Evolutionary conservation across 108 stramenopile species (phyloP), one percentile per base, ranked within the genome.

Genomic region (Cyclotella distinguenda): DNA sequence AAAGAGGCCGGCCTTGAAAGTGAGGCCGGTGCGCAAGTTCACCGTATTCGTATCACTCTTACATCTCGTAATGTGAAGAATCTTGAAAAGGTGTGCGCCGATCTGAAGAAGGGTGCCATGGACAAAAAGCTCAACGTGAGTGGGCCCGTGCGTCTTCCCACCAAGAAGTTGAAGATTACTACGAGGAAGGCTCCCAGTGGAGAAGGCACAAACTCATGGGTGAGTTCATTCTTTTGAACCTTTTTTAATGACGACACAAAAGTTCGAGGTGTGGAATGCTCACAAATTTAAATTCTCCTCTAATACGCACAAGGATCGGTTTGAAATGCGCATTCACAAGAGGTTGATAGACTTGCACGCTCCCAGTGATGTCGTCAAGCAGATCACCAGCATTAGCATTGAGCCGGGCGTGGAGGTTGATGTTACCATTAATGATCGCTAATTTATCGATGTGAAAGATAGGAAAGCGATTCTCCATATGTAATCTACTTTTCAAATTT

Each of bases 301-400:
- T 5, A 42, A 2, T 13, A 42, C 5, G 16, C 2, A 42, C 3
- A n/a, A 54, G 53, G 99, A 99, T 70, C 80, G 91, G 30, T 97
- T 96, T 80, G 95, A 97, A 81, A 97, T 99, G 97, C 90, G 99
- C 64, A 99, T 99, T 88, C 99, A 99, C 91, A 98, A 98, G 94
- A 94, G 99, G 73, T 85, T 99, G 83, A 91, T 99, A 64, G 99
- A 99, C 68, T 76, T 98, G 66, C 94, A 96, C 71, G 85, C 95
- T 44, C 95, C 99, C 44, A 85, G 94, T 55, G 96, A 97, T 81
- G 89, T 95, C 46, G 97, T 99, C 55, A 96, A 96, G 95, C 90
- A 97, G 81, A 93, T 99, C 65, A 99, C 99, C 57, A 86, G 86
- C 81, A 98, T 99, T 86, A 81, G 84, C 46, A 97, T 99, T 76